These are phyloP conservation scores for Talaromyces verruculosus DNA, from an alignment of 2,329 filamentous ascomycete genomes.

Conservation along the genomic window DNA sequence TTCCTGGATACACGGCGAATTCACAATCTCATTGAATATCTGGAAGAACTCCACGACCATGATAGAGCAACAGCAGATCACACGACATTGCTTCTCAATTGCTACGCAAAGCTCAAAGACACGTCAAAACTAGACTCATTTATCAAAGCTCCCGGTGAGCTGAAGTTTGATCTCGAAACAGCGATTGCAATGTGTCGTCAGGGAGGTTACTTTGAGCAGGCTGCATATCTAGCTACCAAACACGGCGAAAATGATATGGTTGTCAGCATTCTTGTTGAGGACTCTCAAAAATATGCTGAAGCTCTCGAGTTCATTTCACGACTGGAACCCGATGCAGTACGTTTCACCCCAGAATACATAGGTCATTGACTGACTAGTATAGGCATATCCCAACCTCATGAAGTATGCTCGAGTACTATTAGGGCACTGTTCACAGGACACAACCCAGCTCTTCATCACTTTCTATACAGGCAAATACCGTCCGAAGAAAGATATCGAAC, in stretches of 20 bases:
- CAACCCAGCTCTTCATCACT: slow-evolving; percentile 85
- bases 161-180: slow-evolving; percentile 96
- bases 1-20: slow-evolving; percentile 97
- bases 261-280: slow-evolving; percentile 92
- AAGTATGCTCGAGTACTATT: slow-evolving; percentile 92
- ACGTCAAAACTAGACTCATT: slow-evolving; percentile 94
- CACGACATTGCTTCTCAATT: slow-evolving; percentile 90
- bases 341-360: slow-evolving; percentile 32
- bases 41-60: slow-evolving; percentile 94
- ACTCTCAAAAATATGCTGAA: slow-evolving; percentile 85
- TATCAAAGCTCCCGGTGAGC: slow-evolving; percentile 83
- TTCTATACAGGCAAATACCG: slow-evolving; percentile 88
- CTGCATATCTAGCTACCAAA: slow-evolving; percentile 89
- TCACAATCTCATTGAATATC: slow-evolving; percentile 93
- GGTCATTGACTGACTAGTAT: neutral
- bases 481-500: slow-evolving; percentile 64
- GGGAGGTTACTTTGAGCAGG: slow-evolving; percentile 94
- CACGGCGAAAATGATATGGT: slow-evolving; percentile 92
- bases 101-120: slow-evolving; percentile 96
- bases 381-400: slow-evolving; percentile 87
- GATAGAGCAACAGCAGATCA: slow-evolving; percentile 92
- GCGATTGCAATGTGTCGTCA: slow-evolving; percentile 97
- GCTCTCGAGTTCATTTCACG: slow-evolving; percentile 90
- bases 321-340: slow-evolving; percentile 72
- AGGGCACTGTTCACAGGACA: slow-evolving; percentile 77